phyloP scores from a whole-genome alignment of 1,284 basidiomycete genomes.

The Leccinum subfulvum region DNA sequence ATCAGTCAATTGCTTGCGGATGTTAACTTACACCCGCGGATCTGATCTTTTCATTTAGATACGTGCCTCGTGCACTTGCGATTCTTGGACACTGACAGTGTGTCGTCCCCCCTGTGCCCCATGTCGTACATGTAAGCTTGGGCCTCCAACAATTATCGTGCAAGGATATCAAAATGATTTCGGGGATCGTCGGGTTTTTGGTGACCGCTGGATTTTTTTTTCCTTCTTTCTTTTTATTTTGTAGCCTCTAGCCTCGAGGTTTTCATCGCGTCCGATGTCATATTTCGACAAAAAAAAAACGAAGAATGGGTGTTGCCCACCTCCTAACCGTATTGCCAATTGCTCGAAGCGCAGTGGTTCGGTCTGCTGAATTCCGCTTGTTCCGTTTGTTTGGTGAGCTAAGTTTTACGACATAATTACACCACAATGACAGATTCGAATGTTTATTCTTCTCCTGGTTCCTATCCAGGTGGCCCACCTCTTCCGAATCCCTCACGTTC shows the following conservation, averaged over 20 bases:
- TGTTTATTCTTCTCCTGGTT: conserved; percentile 14
- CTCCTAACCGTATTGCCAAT: conserved; percentile 23
- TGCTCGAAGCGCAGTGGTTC: conserved; percentile 12
- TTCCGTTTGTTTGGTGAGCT: conserved; percentile 27
- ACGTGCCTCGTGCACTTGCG: conserved; percentile 26
- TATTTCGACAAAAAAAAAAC: conserved; percentile 11
- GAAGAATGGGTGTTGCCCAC: conserved; percentile 6
- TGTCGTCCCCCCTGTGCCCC: conserved; percentile 8
- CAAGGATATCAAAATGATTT: not conserved
- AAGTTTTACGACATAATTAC: conserved; percentile 36
- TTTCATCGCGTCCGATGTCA: conserved; percentile 9
- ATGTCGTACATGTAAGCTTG: conserved; percentile 4
- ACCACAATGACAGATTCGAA: conserved; percentile 24
- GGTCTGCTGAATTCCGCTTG: conserved; percentile 13
- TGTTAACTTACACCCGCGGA: conserved; percentile 34
- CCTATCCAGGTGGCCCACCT: conserved; percentile 4
- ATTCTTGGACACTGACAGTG: conserved; percentile 4
- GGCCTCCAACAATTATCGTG: not conserved
- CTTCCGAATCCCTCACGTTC: conserved; percentile 5
- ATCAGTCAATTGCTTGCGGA: conserved; percentile 16
- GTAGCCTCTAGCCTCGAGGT: conserved; percentile 1
- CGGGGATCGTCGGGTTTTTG: not conserved
- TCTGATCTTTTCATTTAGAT: conserved; percentile 26
- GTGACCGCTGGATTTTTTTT: not conserved
- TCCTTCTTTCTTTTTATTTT: conserved; percentile 1